phyloP scores from a whole-genome alignment of 2,329 filamentous ascomycete species.

The Xylariaceae sp. region DNA sequence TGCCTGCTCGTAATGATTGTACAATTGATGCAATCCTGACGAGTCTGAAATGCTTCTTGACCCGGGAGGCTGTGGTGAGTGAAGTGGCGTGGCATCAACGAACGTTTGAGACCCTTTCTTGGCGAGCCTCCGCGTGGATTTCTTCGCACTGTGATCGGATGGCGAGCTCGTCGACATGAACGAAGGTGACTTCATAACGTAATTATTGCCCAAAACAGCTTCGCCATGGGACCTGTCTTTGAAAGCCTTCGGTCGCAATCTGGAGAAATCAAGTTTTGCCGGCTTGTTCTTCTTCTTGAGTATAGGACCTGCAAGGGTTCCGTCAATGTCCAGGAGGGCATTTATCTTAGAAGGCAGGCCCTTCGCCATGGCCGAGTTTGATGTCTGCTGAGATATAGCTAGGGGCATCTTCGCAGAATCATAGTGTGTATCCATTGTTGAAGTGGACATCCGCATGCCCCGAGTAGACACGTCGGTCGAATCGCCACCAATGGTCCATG shows the following conservation, averaged over 20 bases:
- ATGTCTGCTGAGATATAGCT: constrained; percentile 57
- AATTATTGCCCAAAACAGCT: constrained; percentile 35
- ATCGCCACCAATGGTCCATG: constrained; percentile 23
- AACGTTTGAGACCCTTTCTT: constrained; percentile 14
- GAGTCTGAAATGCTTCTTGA: constrained; percentile 31
- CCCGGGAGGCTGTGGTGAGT: constrained; percentile 15
- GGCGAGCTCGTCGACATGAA: constrained; percentile 31
- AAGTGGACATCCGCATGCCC: constrained; percentile 48
- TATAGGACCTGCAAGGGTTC: constrained; percentile 24
- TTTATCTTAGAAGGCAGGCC: constrained; percentile 47
- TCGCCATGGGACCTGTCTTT: constrained; percentile 29
- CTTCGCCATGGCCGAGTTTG: constrained; percentile 55
- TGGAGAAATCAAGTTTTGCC: constrained; percentile 46
- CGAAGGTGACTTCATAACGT: constrained; percentile 41
- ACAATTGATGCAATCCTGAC: constrained; percentile 46
- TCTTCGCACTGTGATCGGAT: constrained; percentile 6
- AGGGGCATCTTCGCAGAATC: constrained; percentile 54
- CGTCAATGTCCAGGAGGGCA: constrained; percentile 45
- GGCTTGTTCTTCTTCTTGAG: constrained; percentile 47
- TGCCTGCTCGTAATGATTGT: constrained; percentile 57
- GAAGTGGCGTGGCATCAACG: constrained; percentile 20
- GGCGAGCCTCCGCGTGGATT: constrained; percentile 11
- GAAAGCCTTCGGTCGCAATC: constrained; percentile 36
- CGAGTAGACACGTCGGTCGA: constrained; percentile 42
- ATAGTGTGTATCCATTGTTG: constrained; percentile 55